phyloP scores from a whole-genome alignment of 805 yeast species.

The Lachancea fermentati region DNA sequence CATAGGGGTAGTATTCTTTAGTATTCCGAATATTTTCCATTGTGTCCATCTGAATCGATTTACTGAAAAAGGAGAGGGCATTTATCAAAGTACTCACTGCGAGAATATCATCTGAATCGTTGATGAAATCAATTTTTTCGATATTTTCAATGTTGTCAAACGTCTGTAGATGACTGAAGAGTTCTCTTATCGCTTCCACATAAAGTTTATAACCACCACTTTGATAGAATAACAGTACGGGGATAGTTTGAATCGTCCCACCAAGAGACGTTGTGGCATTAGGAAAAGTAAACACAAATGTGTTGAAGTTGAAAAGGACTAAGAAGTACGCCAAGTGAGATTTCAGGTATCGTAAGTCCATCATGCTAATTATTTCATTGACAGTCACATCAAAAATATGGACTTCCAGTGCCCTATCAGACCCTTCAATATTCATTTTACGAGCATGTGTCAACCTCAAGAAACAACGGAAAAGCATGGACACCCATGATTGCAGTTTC shows the following conservation, averaged over 20 bases:
- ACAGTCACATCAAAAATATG: constrained; percentile 35
- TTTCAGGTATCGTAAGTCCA: constrained; percentile 21
- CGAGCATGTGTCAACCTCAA: constrained; percentile 43
- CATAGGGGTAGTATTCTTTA: constrained; percentile 20
- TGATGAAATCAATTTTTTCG: constrained; percentile 34
- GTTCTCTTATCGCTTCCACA: constrained; percentile 14
- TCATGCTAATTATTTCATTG: constrained; percentile 24
- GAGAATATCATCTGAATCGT: constrained; percentile 35
- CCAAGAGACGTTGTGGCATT: constrained; percentile 24
- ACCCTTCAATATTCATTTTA: constrained; percentile 23
- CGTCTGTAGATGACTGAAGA: constrained; percentile 22
- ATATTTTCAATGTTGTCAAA: constrained; percentile 26
- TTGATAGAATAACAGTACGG: constrained; percentile 46
- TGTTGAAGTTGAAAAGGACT: constrained; percentile 35
- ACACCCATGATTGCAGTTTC: constrained; percentile 42
- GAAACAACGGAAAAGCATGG: constrained; percentile 40
- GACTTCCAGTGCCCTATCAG: constrained; percentile 39
- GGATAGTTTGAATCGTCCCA: constrained; percentile 34
- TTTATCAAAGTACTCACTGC: constrained; percentile 38
- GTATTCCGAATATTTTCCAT: constrained; percentile 27
- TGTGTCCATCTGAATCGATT: constrained; percentile 36
- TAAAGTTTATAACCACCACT: constrained; percentile 40
- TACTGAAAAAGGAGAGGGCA: constrained; percentile 41
- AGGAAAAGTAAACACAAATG: constrained; percentile 32
- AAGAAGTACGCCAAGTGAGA: constrained; percentile 31